Evolutionary conservation across 2,329 filamentous ascomycete species (phyloP).

Genomic region (Tolypocladium ophioglossoides): DNA sequence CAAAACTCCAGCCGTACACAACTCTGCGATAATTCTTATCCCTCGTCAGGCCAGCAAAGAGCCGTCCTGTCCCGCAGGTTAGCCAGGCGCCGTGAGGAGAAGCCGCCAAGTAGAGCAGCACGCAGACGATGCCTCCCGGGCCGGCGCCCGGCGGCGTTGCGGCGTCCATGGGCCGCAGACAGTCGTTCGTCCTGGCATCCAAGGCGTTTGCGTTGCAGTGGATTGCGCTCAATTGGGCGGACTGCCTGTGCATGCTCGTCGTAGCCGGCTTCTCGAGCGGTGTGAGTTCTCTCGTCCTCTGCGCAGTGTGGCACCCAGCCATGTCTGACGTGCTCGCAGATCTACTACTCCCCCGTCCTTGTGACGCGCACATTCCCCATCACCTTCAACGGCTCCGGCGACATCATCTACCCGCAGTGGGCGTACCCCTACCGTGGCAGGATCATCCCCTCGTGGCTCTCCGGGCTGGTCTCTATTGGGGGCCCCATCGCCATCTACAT

Average conservation of each 20-base stretch:
- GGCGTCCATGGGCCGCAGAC: background rate
- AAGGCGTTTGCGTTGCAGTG: constrained; percentile 29
- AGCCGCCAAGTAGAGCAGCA: background rate
- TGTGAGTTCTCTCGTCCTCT: constrained; percentile 11
- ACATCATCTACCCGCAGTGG: constrained; percentile 53
- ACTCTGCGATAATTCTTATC: background rate
- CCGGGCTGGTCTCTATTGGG: constrained; percentile 43
- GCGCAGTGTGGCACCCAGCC: too few relatives aligned
- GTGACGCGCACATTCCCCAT: constrained; percentile 51
- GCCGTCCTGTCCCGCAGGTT: background rate
- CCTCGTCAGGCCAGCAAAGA: background rate
- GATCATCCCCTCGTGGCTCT: constrained; percentile 49
- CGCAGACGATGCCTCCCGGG: background rate
- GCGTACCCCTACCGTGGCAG: constrained; percentile 54
- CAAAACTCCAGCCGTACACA: background rate
- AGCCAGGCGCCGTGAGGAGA: too few relatives aligned
- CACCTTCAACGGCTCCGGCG: constrained; percentile 42
- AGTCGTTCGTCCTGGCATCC: background rate
- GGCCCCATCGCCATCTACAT: constrained; percentile 49
- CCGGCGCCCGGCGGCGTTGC: background rate
- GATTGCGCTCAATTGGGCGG: constrained; percentile 47
- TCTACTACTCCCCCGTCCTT: constrained; percentile 43
- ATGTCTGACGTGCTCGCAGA: constrained; percentile 16
- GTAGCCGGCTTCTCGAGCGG: constrained; percentile 28
- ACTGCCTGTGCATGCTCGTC: constrained; percentile 46